Base-by-base conservation (phyloP, 441 rosid genomes). In the Flueggea neowawraea region DNA sequence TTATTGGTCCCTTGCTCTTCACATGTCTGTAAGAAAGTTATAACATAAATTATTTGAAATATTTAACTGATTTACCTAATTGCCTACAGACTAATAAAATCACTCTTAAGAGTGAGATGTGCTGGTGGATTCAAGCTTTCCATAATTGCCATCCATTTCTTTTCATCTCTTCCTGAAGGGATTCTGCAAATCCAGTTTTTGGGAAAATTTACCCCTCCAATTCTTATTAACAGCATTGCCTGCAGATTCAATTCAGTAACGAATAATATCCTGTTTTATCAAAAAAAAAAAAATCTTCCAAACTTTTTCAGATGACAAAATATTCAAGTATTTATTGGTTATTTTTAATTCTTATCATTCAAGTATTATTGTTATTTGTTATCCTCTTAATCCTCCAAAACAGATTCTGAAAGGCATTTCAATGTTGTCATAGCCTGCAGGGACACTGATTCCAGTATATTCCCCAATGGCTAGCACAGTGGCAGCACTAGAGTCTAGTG, bases 341-440 rank as follows among this genome's bases (percentile, higher is more conserved):
- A 79, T 75, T 67, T 73, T 84, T 6, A 81, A 79, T 57, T 79
- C 85, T 22, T 22, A 22, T 22, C 28, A 22, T 22, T 22, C 28
- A 22, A 22, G 28, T 22, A 22, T 22, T 22, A 22, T 22, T 1
- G 28, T 22, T 2, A 22, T 0, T 22, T 22, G 1, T 0, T 74
- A 57, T 16, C 80, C 81, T 59, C 71, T 81, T 67, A 79, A 63
- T 52, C 84, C 84, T 2, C 85, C 84, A 83, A 83, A 76, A 63
- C 73, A 81, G 39, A 83, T 75, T 54, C 82, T 82, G 16, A 79
- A 75, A 1, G 78, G 88, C 76, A 73, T 75, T 14, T 81, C 79
- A 3, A 70, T 64, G 63, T 52, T 58, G 10, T 54, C 75, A 31
- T 81, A 77, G 6, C 84, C 81, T 10, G 84, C 80, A 0, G 84